Percentiles rank a stretch among this genome's conserved stretches.
phyloP scores from a whole-genome alignment of 1,284 basidiomycete genomes.

The Moesziomyces sp. region DNA sequence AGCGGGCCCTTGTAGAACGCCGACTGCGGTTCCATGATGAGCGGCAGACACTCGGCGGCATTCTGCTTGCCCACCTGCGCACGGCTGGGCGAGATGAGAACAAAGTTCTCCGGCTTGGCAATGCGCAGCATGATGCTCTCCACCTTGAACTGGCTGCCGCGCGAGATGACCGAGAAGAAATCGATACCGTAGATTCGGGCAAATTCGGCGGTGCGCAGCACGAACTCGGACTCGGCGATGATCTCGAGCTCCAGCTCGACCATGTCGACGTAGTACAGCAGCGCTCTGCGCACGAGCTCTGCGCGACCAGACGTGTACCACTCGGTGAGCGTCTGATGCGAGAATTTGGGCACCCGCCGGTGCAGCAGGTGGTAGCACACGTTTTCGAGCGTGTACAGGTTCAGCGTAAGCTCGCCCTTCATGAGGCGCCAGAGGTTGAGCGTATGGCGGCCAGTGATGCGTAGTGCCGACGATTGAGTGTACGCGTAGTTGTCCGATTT shows the following conservation, averaged over 20 bases:
- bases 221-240: constrained; percentile 60
- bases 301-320: constrained; percentile 73
- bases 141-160: constrained; percentile 97
- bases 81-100: constrained; percentile 62
- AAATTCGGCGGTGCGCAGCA: constrained; percentile 75
- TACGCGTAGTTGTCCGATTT: constrained; percentile 71
- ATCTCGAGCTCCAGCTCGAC: constrained; percentile 55
- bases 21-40: constrained; percentile 93
- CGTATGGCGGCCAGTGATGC: constrained; percentile 86
- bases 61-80: constrained; percentile 77
- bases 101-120: constrained; percentile 87
- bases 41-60: constrained; percentile 90
- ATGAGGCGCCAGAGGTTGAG: constrained; percentile 93
- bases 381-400: constrained; percentile 89
- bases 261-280: constrained; percentile 56
- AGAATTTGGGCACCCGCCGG: constrained; percentile 77
- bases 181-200: constrained; percentile 96
- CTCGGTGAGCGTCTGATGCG: constrained; percentile 75
- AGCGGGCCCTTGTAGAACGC: constrained; percentile 93
- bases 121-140: constrained; percentile 98
- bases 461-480: constrained; percentile 85
- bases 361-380: constrained; percentile 73
- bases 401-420: constrained; percentile 82
- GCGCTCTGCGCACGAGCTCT: constrained; percentile 22
- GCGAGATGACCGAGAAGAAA: constrained; percentile 91